These are phyloP conservation scores for Craspedostauros australis DNA, from an alignment of 108 stramenopile species.

Conservation along the genomic window DNA sequence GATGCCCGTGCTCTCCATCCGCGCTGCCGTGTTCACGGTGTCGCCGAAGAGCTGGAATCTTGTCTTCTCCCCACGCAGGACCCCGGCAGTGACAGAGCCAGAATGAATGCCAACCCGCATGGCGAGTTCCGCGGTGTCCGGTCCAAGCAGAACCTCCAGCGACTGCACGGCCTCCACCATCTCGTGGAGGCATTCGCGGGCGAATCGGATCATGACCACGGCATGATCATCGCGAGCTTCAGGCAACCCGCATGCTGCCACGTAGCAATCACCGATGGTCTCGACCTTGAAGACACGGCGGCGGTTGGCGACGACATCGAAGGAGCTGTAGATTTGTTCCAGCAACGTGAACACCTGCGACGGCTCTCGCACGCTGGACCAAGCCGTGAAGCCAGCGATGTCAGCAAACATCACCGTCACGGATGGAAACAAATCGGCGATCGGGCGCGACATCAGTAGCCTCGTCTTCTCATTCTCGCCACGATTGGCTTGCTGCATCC, in stretches of 20 bases:
- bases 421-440: too few relatives aligned
- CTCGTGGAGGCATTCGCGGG: conserved; percentile 14
- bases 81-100: conserved; percentile 14
- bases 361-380: conserved; percentile 33
- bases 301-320: conserved; percentile 15
- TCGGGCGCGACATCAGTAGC: too few relatives aligned
- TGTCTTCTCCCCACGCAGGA: conserved; percentile 12
- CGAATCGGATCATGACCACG: conserved; percentile 17
- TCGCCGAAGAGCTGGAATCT: conserved; percentile 25
- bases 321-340: conserved; percentile 10
- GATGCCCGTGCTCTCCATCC: conserved; percentile 45
- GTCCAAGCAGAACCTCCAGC: conserved; percentile 12
- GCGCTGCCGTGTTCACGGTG: conserved; percentile 18
- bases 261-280: conserved; percentile 22
- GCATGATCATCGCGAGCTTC: conserved; percentile 21
- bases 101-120: conserved; percentile 3
- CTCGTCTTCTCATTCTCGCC: too few relatives aligned
- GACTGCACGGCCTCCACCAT: conserved; percentile 6
- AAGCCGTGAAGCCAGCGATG: conserved; percentile 48
- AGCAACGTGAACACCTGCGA: conserved; percentile 28
- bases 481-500: too few relatives aligned
- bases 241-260: conserved; percentile 16
- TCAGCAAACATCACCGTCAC: too few relatives aligned
- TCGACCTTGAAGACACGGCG: conserved; percentile 20
- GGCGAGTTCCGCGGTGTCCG: conserved; percentile 18